Evolutionary conservation across 371 early-diverging fungal genomes (phyloP).

Genomic region (Actinomucor elegans): DNA sequence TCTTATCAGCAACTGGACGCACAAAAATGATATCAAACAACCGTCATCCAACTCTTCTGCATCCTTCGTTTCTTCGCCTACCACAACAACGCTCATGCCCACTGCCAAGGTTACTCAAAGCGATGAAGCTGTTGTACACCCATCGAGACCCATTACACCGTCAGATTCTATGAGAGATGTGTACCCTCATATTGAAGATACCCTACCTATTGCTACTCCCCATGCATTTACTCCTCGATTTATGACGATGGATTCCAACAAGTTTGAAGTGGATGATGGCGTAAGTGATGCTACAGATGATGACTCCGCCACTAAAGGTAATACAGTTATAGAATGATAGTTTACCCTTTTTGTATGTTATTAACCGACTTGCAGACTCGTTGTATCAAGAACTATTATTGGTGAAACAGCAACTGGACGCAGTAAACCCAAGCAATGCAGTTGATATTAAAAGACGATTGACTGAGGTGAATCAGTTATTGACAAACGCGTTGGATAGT

Average conservation of each 20-base stretch:
- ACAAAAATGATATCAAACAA: slow-evolving; percentile 1
- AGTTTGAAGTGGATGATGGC: neutral
- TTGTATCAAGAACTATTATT: slow-evolving; percentile 9
- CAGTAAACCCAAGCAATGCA: slow-evolving; percentile 5
- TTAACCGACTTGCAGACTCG: too few relatives aligned
- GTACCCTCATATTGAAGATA: too few relatives aligned
- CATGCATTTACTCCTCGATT: too few relatives aligned
- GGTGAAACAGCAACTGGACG: slow-evolving; percentile 7
- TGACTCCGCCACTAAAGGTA: neutral
- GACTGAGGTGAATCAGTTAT: neutral
- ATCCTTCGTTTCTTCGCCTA: too few relatives aligned
- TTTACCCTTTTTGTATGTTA: too few relatives aligned
- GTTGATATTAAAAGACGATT: slow-evolving; percentile 1
- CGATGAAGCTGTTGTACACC: too few relatives aligned
- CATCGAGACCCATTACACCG: slow-evolving; percentile 12
- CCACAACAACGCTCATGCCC: too few relatives aligned
- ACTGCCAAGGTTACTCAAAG: slow-evolving; percentile 2
- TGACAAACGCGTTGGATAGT: slow-evolving; percentile 1
- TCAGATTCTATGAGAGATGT: slow-evolving; percentile 7
- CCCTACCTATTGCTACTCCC: too few relatives aligned
- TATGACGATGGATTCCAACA: slow-evolving; percentile 1
- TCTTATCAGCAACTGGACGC: slow-evolving; percentile 3
- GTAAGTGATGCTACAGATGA: neutral
- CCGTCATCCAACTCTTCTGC: neutral
- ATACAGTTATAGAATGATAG: neutral